These are phyloP conservation scores for Eucalyptus erythrocorys DNA, from an alignment of 345 rosid genomes.

Conservation along the genomic window DNA sequence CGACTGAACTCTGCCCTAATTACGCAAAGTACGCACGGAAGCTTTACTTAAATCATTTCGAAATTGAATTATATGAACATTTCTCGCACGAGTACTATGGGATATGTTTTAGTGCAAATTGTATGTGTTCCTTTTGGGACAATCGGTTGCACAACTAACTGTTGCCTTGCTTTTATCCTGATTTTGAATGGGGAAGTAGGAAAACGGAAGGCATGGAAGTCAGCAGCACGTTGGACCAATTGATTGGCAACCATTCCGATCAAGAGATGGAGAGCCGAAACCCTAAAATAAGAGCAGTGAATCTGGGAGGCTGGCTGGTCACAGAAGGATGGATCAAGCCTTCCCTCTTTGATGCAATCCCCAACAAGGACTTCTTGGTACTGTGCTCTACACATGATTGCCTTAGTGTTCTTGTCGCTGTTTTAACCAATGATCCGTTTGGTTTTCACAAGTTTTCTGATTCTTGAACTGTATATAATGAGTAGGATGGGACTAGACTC, in stretches of 20 bases:
- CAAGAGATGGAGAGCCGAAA: background rate
- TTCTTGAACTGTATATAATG: background rate
- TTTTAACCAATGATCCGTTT: background rate
- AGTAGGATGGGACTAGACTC: conserved; percentile 43
- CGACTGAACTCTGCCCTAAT: background rate
- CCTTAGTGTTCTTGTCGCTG: background rate
- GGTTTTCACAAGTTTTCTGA: background rate
- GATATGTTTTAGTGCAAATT: background rate
- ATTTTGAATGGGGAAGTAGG: background rate
- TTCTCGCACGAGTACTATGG: background rate
- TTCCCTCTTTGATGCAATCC: conserved; percentile 52
- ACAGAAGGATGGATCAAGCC: conserved; percentile 71
- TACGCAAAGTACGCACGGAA: background rate
- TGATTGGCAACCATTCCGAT: background rate
- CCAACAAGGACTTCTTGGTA: conserved; percentile 55
- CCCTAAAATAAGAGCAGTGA: conserved; percentile 33
- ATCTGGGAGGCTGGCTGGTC: conserved; percentile 66
- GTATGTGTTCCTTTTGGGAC: background rate
- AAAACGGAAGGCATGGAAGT: background rate
- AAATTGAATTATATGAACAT: background rate
- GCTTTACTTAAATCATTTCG: background rate
- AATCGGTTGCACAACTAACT: background rate
- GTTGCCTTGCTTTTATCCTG: background rate
- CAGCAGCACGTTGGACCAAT: background rate
- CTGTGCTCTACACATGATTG: background rate